A percentile compares a stretch with the other conserved stretches of the same genome.
phyloP scores from a whole-genome alignment of 768 basidiomycete genomes.

The Termitomyces sp. region DNA sequence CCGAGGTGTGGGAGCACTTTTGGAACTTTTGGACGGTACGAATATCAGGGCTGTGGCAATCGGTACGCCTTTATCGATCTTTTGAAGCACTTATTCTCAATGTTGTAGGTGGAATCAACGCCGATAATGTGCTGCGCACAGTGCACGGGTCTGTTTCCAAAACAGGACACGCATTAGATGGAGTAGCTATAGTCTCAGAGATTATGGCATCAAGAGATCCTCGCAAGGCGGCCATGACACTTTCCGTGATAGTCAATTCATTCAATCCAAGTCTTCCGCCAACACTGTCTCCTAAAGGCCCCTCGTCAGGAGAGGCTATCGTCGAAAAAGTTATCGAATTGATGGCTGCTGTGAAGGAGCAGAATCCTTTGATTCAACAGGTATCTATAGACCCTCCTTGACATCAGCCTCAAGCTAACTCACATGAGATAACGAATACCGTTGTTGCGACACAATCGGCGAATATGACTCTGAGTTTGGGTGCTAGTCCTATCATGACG shows the following conservation, averaged over 20 bases:
- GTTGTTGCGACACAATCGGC: constrained; percentile 89
- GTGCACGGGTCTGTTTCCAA: constrained; percentile 65
- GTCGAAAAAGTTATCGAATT: constrained; percentile 41
- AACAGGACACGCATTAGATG: constrained; percentile 59
- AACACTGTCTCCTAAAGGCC: neutral
- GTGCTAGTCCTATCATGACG: constrained; percentile 94
- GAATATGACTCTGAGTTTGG: constrained; percentile 82
- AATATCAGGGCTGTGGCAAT: constrained; percentile 76
- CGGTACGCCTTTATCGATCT: constrained; percentile 42
- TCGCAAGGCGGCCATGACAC: constrained; percentile 37
- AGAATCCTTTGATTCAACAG: constrained; percentile 79
- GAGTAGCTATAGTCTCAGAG: constrained; percentile 86
- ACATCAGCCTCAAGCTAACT: neutral
- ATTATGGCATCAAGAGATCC: constrained; percentile 69
- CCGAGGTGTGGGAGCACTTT: constrained; percentile 61
- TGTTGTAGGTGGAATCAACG: constrained; percentile 77
- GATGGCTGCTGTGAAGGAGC: constrained; percentile 43
- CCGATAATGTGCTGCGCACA: constrained; percentile 68
- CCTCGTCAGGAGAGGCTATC: constrained; percentile 25
- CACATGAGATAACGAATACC: constrained; percentile 76
- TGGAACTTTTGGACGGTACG: constrained; percentile 61
- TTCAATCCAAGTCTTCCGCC: constrained; percentile 29
- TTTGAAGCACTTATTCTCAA: neutral
- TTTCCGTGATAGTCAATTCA: constrained; percentile 36
- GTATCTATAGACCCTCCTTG: constrained; percentile 25